Evolutionary conservation across 805 yeast species (phyloP), one percentile per base, ranked within the genome.

Genomic region (Barnettozyma salicaria): DNA sequence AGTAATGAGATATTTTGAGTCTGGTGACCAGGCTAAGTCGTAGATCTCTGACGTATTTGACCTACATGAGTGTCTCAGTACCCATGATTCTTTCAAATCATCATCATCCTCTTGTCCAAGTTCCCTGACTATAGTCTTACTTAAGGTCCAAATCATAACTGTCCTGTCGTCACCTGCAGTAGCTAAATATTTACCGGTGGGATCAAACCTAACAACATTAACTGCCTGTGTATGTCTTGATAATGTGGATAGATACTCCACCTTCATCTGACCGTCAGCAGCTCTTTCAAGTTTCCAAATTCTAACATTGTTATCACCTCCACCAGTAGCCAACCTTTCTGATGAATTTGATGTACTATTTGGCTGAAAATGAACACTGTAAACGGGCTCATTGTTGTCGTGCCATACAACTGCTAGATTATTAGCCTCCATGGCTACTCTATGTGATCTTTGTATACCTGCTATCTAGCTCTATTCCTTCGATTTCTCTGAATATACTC

Each of bases 161-260:
- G 81, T 76, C 2, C 98, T 97, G 58, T 92, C 98, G 55, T 92
- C 99, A 4, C 97, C 95, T 0, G 96, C 97, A 0, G 90, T 73
- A 0, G 97, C 97, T 17, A 92, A 63, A 6, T 71, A 46, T 33
- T 72, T 68, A 1, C 96, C 96, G 3, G 58, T 60, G 3, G 80
- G 78, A 52, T 76, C 80, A 55, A 89, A 92, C 35, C 96, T 64
- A 5, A 86, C 95, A 23, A 78, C 89, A 54, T 92, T 92, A 16
- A 92, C 96, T 0, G 97, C 96, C 56, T 88, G 96, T 2, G 92
- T 84, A 56, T 92, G 98, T 49, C 87, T 88, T 4, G 81, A 60
- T 34, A 92, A 67, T 0, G 96, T 86, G 13, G 92, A 74, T 20
- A 88, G 63, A 56, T 88, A 90, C 42, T 78, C 82, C 13, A 88